Evolutionary conservation across 768 basidiomycete species (phyloP).

Genomic region (Tephrocybe sp.): DNA sequence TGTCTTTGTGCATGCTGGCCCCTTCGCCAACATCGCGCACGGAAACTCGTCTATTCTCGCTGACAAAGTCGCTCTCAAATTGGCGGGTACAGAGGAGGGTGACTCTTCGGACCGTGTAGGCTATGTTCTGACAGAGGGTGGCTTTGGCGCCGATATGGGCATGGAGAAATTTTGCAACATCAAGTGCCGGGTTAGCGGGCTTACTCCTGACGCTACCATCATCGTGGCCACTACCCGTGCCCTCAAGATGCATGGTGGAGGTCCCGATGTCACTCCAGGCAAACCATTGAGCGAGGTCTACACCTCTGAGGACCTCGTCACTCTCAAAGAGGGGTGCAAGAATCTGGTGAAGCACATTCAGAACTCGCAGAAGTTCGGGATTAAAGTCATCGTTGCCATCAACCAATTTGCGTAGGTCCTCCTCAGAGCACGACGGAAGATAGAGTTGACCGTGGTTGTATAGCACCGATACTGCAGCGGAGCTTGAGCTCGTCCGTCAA

Average conservation of each 20-base stretch:
- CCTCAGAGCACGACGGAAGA: neutral
- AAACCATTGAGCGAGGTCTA: slow-evolving; percentile 94
- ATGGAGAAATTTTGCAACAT: slow-evolving; percentile 99
- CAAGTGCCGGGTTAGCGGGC: slow-evolving; percentile 92
- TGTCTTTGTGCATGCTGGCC: slow-evolving; percentile 98
- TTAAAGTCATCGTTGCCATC: slow-evolving; percentile 95
- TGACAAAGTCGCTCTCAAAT: slow-evolving; percentile 95
- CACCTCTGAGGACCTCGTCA: slow-evolving; percentile 88
- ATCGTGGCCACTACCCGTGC: slow-evolving; percentile 98
- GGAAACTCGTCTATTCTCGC: slow-evolving; percentile 98
- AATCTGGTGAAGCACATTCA: slow-evolving; percentile 93
- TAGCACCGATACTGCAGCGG: slow-evolving; percentile 88
- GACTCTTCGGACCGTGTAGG: slow-evolving; percentile 80
- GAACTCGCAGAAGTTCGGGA: slow-evolving; percentile 92
- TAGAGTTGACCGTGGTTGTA: slow-evolving; percentile 7
- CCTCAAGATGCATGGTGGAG: slow-evolving; percentile 99
- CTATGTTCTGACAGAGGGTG: slow-evolving; percentile 97
- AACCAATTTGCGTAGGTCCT: slow-evolving; percentile 88
- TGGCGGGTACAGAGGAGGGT: slow-evolving; percentile 93
- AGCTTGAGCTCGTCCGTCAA: slow-evolving; percentile 81
- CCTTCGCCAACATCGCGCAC: slow-evolving; percentile 99
- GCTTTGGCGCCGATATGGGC: slow-evolving; percentile 98
- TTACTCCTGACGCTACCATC: slow-evolving; percentile 91
- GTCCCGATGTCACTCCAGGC: slow-evolving; percentile 94
- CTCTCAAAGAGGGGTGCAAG: slow-evolving; percentile 87